Percentiles rank a stretch among this genome's conserved stretches.
phyloP scores from a whole-genome alignment of 2,329 filamentous ascomycete genomes.

The Apiospora pterosperma region DNA sequence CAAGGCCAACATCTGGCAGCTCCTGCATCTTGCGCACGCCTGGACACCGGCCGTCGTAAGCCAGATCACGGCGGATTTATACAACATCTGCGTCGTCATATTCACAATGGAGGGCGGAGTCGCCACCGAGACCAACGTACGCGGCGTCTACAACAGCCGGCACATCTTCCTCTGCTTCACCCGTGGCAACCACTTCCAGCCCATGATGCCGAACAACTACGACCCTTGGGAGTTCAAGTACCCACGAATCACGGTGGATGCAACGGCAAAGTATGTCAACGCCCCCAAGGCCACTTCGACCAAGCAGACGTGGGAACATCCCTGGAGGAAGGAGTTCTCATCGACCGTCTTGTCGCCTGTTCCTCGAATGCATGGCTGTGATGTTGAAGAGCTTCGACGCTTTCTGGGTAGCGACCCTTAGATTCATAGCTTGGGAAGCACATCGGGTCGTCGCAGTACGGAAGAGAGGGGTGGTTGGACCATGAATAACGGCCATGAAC shows the following conservation, averaged over 20 bases:
- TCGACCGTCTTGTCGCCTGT: slow-evolving; percentile 17
- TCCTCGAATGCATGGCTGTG: slow-evolving; percentile 15
- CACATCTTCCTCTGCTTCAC: slow-evolving; percentile 29
- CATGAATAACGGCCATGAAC: too few relatives aligned
- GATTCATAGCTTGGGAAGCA: background rate
- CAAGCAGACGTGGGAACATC: slow-evolving; percentile 14
- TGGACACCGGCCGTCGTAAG: slow-evolving; percentile 26
- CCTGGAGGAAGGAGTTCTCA: slow-evolving; percentile 23
- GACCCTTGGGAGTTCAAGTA: slow-evolving; percentile 29
- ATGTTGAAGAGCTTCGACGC: slow-evolving; percentile 7
- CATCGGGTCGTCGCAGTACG: too few relatives aligned
- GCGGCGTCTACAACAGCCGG: slow-evolving; percentile 28
- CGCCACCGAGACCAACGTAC: slow-evolving; percentile 23
- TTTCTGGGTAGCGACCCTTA: slow-evolving; percentile 7
- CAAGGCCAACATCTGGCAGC: slow-evolving; percentile 27
- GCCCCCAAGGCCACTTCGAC: slow-evolving; percentile 15
- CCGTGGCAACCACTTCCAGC: slow-evolving; percentile 25
- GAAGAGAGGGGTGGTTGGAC: too few relatives aligned
- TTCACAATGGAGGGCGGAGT: slow-evolving; percentile 20
- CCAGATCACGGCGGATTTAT: slow-evolving; percentile 31
- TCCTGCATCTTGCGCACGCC: slow-evolving; percentile 24
- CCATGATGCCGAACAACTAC: slow-evolving; percentile 29
- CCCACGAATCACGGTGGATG: slow-evolving; percentile 23
- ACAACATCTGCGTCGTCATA: slow-evolving; percentile 28
- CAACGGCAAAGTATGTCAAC: slow-evolving; percentile 16